Percentiles rank a stretch among this genome's conserved stretches.
Evolutionary conservation across 441 rosid species (phyloP).

Genomic region (Lepidium campestre): DNA sequence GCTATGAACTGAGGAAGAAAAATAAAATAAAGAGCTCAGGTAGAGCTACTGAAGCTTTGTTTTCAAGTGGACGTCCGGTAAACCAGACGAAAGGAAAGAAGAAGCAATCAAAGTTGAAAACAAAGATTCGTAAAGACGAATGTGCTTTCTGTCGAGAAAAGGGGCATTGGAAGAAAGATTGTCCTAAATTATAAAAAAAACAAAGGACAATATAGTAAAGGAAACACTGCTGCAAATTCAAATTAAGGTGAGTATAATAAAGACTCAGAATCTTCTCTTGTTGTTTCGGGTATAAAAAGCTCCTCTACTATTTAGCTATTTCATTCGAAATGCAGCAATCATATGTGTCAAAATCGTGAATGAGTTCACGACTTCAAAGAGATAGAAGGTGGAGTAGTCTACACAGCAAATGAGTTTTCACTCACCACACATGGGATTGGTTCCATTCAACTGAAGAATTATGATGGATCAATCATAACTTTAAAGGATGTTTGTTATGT

Average conservation of each 20-base stretch:
- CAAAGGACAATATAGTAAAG: too few species aligned
- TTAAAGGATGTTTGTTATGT: not conserved
- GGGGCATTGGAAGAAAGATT: not conserved
- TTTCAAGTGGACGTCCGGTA: not conserved
- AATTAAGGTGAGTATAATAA: too few species aligned
- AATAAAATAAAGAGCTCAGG: too few species aligned
- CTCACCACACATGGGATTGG: not conserved
- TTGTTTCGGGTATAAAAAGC: too few species aligned
- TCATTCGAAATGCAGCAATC: too few species aligned
- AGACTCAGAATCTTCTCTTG: too few species aligned
- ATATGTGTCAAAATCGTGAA: not conserved
- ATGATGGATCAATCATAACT: not conserved
- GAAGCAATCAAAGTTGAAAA: not conserved
- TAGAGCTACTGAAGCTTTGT: not conserved
- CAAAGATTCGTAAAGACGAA: too few species aligned
- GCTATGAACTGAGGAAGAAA: not conserved
- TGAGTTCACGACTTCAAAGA: not conserved
- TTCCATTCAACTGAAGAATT: not conserved
- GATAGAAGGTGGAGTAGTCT: not conserved
- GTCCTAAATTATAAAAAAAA: not conserved
- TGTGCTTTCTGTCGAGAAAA: not conserved
- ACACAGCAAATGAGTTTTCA: not conserved
- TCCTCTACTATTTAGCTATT: too few species aligned
- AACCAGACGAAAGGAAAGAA: not conserved
- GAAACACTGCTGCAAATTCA: too few species aligned